Conservation (phyloP, 352 stramenopile species). For the Globisporangium sylvaticum region DNA sequence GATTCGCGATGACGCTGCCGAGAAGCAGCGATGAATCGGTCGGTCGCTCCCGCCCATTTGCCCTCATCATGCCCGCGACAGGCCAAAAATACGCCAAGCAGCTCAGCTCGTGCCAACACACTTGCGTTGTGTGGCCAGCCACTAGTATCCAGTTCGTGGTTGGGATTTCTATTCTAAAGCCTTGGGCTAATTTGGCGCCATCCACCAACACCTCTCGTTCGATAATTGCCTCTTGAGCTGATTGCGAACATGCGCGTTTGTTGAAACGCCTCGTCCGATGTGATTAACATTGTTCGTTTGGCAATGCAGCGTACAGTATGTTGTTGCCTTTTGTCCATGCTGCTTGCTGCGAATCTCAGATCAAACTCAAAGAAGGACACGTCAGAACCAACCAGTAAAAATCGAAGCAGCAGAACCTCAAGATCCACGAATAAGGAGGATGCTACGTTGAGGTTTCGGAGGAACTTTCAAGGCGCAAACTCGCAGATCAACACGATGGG, state of each 20-base stretch:
- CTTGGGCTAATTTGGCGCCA: not conserved
- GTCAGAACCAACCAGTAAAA: not conserved
- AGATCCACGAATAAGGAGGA: not conserved
- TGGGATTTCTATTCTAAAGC: not conserved
- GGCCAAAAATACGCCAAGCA: not conserved
- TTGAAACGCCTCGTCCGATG: not conserved
- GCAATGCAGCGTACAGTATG: not conserved
- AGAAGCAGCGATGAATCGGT: conserved; percentile 3
- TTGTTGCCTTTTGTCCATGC: not conserved
- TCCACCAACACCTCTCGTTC: not conserved
- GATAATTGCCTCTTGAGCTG: not conserved
- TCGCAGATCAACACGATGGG: not conserved
- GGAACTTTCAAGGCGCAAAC: not conserved
- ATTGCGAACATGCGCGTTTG: not conserved
- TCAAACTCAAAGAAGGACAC: not conserved
- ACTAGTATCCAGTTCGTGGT: not conserved
- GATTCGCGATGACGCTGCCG: conserved; percentile 16
- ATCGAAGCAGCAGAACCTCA: conserved; percentile 4
- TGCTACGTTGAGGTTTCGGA: not conserved
- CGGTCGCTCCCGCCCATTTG: too few species aligned
- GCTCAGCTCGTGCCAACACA: not conserved
- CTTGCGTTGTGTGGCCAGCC: not conserved
- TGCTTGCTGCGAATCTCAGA: conserved; percentile 2
- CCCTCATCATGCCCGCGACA: not conserved
- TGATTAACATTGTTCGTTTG: not conserved